A percentile compares a stretch with the other conserved stretches of the same genome.
Evolutionary conservation across 2,329 filamentous ascomycete species (phyloP).

Genomic region (Arthrobotrys entomopaga): DNA sequence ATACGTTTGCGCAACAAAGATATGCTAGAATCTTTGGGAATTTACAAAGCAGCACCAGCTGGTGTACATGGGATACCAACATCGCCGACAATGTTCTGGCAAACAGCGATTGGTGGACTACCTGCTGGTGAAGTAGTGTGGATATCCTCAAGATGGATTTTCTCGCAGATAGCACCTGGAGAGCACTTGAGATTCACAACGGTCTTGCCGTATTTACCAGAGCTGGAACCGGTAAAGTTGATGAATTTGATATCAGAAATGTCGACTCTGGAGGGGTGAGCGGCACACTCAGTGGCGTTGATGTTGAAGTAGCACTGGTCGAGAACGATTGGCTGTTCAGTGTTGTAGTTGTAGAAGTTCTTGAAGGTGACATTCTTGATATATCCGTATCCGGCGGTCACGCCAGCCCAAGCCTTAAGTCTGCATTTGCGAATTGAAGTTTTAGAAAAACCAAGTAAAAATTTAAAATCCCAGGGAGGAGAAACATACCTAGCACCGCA

Average conservation of each 20-base stretch:
- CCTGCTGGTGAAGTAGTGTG: conserved; percentile 67
- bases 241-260: conserved; percentile 70
- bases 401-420: conserved; percentile 72
- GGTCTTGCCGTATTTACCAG: conserved; percentile 68
- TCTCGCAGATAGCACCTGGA: conserved; percentile 67
- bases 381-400: conserved; percentile 69
- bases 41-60: conserved; percentile 24
- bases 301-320: conserved; percentile 74
- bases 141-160: conserved; percentile 69
- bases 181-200: conserved; percentile 70
- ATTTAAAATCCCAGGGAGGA: neutral
- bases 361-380: conserved; percentile 73
- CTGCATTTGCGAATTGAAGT: conserved; percentile 61
- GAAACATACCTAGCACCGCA: conserved; percentile 57
- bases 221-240: conserved; percentile 70
- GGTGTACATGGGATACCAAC: conserved; percentile 57
- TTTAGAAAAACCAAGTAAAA: conserved; percentile 58
- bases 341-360: conserved; percentile 70
- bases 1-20: neutral
- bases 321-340: conserved; percentile 69
- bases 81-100: conserved; percentile 66
- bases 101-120: conserved; percentile 57
- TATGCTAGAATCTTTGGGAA: neutral
- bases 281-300: conserved; percentile 66
- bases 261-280: conserved; percentile 69